Evolutionary conservation across 768 basidiomycete species (phyloP).

Genomic region (Naganishia vishniacii): DNA sequence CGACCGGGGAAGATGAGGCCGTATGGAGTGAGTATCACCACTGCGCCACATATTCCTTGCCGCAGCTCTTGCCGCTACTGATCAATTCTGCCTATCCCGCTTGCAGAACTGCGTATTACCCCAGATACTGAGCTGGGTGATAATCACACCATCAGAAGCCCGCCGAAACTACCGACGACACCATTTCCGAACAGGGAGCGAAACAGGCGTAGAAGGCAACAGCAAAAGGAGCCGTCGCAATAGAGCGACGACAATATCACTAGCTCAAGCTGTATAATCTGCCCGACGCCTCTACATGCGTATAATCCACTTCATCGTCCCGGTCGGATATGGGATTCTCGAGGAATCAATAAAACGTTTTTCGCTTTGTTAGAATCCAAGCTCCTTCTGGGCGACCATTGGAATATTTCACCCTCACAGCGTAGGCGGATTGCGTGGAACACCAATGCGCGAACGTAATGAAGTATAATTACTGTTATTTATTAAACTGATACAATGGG

Average conservation of each 20-base stretch:
- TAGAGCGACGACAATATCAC: not conserved
- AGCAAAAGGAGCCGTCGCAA: slow-evolving; percentile 1
- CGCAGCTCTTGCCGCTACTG: too few relatives aligned
- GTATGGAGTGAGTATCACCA: slow-evolving; percentile 19
- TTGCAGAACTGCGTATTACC: slow-evolving; percentile 64
- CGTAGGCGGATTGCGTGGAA: too few relatives aligned
- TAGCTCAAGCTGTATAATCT: not conserved
- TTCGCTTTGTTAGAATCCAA: too few relatives aligned
- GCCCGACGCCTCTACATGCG: not conserved
- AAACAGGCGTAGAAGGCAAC: slow-evolving; percentile 22
- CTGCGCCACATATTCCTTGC: not conserved
- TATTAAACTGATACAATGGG: too few relatives aligned
- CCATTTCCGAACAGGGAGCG: slow-evolving; percentile 44
- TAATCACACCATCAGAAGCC: slow-evolving; percentile 70
- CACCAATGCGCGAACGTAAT: too few relatives aligned
- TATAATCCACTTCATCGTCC: not conserved
- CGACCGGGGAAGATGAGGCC: slow-evolving; percentile 14
- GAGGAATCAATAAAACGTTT: too few relatives aligned
- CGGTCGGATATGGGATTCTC: too few relatives aligned
- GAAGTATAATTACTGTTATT: too few relatives aligned
- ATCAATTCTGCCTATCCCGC: not conserved
- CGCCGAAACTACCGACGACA: slow-evolving; percentile 47
- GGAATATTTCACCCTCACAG: too few relatives aligned
- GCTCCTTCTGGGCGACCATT: too few relatives aligned
- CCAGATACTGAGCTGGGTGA: slow-evolving; percentile 79